Base-by-base conservation (phyloP, 441 rosid species). In the Erodium moschatum region DNA sequence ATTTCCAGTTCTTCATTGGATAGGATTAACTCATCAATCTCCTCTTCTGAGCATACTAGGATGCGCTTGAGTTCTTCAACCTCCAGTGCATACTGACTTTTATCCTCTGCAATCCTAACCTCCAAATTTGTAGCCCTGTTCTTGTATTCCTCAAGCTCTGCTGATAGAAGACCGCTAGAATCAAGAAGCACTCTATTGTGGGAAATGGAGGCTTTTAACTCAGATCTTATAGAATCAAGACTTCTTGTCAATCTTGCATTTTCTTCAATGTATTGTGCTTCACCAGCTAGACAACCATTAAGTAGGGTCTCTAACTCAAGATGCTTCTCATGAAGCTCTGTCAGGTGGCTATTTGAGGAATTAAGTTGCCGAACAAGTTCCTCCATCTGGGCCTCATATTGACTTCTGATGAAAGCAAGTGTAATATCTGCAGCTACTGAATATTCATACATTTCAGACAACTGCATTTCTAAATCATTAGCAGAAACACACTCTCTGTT, bases 1-100 rank as follows among this genome's bases (percentile, higher is more conserved):
- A 87, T 67, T 78, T 89, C 94, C 58, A 83, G 78, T 69, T 89
- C 90, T 73, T 81, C 86, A 75, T 83, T 89, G 72, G 79, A 80
- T 19, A 85, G 75, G 77, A 79, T 67, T 82, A 92, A 70, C 67
- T 74, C 69, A 80, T 81, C 93, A 62, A 78, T 82, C 73, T 86
- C 95, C 80, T 79, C 89, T 80, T 77, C 88, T 38, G 75, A 79
- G 72, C 73, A 72, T 54, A 69, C 78, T 72, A 82, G 67, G 76
- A 76, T 77, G 66, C 65, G 72, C 81, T 80, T 85, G 79, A 87
- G 79, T 69, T 74, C 82, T 65, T 85, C 87, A 71, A 81, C 79
- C 76, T 88, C 88, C 20, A 69, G 56, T 77, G 76, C 78, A 74
- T 76, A 72, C 81, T 71, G 74, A 72, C 75, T 77, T 68, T 76